Conservation (phyloP, 1,284 basidiomycete genomes). For the Ganoderma resinaceum region DNA sequence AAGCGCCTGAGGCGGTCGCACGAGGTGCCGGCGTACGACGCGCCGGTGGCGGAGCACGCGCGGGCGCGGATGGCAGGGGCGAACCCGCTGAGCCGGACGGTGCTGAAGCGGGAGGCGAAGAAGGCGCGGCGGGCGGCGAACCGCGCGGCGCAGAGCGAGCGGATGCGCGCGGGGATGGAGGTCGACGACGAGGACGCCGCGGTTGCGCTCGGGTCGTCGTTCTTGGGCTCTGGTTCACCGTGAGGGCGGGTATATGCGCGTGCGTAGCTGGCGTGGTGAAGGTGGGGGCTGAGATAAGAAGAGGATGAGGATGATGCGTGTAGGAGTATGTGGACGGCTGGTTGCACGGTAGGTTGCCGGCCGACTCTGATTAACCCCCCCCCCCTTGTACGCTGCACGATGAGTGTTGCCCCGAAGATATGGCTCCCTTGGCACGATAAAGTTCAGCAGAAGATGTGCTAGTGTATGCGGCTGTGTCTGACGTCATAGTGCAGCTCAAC, state of each 20-base stretch:
- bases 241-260: not conserved
- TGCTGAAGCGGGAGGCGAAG: conserved; percentile 69
- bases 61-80: conserved; percentile 51
- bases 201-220: conserved; percentile 35
- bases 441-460: not conserved
- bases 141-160: conserved; percentile 22
- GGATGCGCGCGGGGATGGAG: conserved; percentile 43
- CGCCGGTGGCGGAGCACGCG: conserved; percentile 47
- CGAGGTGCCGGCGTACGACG: conserved; percentile 57
- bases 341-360: no score
- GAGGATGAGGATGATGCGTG: not conserved
- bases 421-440: not conserved
- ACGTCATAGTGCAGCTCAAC: not conserved
- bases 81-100: conserved; percentile 63
- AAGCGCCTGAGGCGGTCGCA: conserved; percentile 65
- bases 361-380: no score
- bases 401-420: no score
- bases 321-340: no score
- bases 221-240: conserved; percentile 25
- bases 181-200: conserved; percentile 40
- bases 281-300: no score
- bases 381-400: no score
- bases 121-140: conserved; percentile 56
- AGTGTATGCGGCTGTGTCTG: not conserved
- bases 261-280: not conserved